A percentile compares a stretch with the other conserved stretches of the same genome.
Evolutionary conservation across 192 early-diverging fungal genomes (phyloP).

Genomic region (Kickxella alabastrina): DNA sequence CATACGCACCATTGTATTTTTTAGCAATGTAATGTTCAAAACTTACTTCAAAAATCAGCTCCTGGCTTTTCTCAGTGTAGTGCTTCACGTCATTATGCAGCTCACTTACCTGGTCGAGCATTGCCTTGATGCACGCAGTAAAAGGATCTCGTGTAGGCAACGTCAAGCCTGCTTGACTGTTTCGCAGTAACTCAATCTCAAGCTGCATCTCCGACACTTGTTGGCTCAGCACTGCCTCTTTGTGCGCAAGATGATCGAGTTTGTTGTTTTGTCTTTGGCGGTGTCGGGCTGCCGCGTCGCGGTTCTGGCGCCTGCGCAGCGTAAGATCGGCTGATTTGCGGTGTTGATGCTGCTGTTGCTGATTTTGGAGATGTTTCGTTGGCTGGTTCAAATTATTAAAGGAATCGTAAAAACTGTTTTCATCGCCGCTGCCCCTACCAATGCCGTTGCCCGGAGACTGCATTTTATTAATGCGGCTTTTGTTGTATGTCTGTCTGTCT

Average conservation of each 20-base stretch:
- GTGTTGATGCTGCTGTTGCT: background rate
- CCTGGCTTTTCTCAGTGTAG: conserved; percentile 6
- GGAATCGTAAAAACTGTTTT: too few relatives aligned
- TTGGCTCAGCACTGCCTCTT: conserved; percentile 35
- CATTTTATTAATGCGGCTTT: too few relatives aligned
- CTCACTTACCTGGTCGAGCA: conserved; percentile 11
- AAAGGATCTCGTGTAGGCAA: conserved; percentile 19
- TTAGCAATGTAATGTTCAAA: too few relatives aligned
- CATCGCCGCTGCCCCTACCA: too few relatives aligned
- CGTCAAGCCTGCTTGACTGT: conserved; percentile 9
- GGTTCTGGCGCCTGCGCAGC: conserved; percentile 32
- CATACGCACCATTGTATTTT: too few relatives aligned
- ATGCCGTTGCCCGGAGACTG: too few relatives aligned
- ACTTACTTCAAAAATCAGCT: conserved; percentile 16
- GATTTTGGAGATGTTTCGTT: too few relatives aligned
- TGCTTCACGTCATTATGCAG: conserved; percentile 12
- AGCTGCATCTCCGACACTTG: conserved; percentile 27
- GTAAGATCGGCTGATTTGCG: conserved; percentile 4
- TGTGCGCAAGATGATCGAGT: conserved; percentile 11
- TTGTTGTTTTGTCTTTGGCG: conserved; percentile 32
- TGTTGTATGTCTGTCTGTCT: too few relatives aligned
- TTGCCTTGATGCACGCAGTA: conserved; percentile 16
- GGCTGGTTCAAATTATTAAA: too few relatives aligned
- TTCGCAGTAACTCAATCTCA: conserved; percentile 15
- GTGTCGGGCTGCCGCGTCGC: conserved; percentile 44